Conservation (phyloP, 768 basidiomycete species). For the Tricholomella constricta region DNA sequence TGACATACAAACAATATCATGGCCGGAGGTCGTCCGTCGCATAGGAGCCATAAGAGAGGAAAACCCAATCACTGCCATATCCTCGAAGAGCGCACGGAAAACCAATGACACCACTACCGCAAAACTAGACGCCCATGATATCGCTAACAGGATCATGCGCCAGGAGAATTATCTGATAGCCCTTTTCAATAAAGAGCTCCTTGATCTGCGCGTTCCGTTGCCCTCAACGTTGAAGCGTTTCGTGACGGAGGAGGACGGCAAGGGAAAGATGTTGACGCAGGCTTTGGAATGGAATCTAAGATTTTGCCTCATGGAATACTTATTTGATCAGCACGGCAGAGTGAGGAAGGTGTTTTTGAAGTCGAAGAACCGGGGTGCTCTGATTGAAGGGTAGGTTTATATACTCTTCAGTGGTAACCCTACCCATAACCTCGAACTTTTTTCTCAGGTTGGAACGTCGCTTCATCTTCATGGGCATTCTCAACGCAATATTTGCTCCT, state of each 20-base stretch:
- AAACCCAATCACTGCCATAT: slow-evolving; percentile 89
- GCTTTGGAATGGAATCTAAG: slow-evolving; percentile 97
- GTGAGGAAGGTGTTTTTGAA: slow-evolving; percentile 92
- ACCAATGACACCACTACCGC: slow-evolving; percentile 70
- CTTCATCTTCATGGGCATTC: slow-evolving; percentile 94
- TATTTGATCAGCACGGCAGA: slow-evolving; percentile 88
- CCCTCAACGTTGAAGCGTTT: slow-evolving; percentile 60
- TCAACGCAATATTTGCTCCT: slow-evolving; percentile 94
- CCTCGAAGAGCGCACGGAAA: slow-evolving; percentile 53
- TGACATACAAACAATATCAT: slow-evolving; percentile 97
- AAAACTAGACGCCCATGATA: slow-evolving; percentile 95
- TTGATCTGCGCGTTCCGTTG: slow-evolving; percentile 85
- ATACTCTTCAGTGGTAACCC: not conserved
- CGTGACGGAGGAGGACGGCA: slow-evolving; percentile 54
- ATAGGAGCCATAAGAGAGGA: slow-evolving; percentile 89
- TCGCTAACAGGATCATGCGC: slow-evolving; percentile 96
- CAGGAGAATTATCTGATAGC: slow-evolving; percentile 99
- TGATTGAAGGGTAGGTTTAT: slow-evolving; percentile 76
- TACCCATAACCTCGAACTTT: not conserved
- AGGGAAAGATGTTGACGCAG: slow-evolving; percentile 81
- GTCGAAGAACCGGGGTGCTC: slow-evolving; percentile 70
- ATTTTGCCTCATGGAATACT: slow-evolving; percentile 93
- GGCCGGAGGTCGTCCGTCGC: slow-evolving; percentile 91
- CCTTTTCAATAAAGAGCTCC: slow-evolving; percentile 93
- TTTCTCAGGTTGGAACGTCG: slow-evolving; percentile 69